Evolutionary conservation across 2,329 filamentous ascomycete species (phyloP).

Genomic region (Torrubiellomyces zombiae): DNA sequence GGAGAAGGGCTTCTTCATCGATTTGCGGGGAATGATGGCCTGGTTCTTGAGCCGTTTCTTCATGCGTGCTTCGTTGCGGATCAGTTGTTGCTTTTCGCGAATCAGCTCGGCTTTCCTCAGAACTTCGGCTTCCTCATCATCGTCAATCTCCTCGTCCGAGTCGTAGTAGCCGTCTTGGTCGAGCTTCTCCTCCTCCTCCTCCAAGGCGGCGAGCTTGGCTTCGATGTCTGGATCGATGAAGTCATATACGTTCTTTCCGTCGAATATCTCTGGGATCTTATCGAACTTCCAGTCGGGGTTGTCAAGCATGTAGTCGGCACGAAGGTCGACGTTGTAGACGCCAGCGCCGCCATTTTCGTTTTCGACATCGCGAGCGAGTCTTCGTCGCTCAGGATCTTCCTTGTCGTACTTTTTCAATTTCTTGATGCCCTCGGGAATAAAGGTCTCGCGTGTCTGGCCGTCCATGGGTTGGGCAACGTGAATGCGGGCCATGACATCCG

Average conservation of each 20-base stretch:
- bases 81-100: slow-evolving; percentile 81
- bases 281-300: slow-evolving; percentile 93
- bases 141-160: slow-evolving; percentile 64
- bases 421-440: slow-evolving; percentile 75
- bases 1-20: slow-evolving; percentile 64
- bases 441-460: slow-evolving; percentile 61
- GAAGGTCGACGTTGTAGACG: slow-evolving; percentile 88
- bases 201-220: slow-evolving; percentile 73
- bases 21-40: slow-evolving; percentile 74
- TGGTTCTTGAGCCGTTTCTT: slow-evolving; percentile 96
- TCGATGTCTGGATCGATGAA: slow-evolving; percentile 96
- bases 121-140: slow-evolving; percentile 76
- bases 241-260: slow-evolving; percentile 95
- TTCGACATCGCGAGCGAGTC: slow-evolving; percentile 72
- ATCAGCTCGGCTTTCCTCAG: slow-evolving; percentile 88
- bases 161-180: slow-evolving; percentile 91
- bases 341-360: slow-evolving; percentile 86
- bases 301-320: slow-evolving; percentile 73
- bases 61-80: slow-evolving; percentile 88
- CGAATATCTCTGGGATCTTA: slow-evolving; percentile 81
- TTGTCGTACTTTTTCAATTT: slow-evolving; percentile 78
- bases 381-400: slow-evolving; percentile 67
- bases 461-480: slow-evolving; percentile 92
- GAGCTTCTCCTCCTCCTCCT: slow-evolving; percentile 88
- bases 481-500: slow-evolving; percentile 82